phyloP scores from a whole-genome alignment of 495 filamentous ascomycete genomes.

The Penicillium turbatum region DNA sequence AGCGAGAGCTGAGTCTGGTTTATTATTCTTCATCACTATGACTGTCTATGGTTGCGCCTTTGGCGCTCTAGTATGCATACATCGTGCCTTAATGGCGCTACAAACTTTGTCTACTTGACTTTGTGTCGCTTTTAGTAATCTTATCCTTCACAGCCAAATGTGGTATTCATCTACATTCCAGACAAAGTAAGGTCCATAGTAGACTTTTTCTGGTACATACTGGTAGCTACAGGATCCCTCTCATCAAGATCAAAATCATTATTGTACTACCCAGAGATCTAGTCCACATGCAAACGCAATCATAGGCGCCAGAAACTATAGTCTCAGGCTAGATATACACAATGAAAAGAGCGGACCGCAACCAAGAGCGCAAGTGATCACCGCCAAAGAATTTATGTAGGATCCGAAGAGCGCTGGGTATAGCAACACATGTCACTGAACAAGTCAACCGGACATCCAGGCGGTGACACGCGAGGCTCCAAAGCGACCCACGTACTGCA shows the following conservation, averaged over 20 bases:
- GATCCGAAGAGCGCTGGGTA: background rate
- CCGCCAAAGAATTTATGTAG: background rate
- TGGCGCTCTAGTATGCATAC: background rate
- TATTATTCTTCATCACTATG: background rate
- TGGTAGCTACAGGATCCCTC: background rate
- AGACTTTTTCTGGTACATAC: too few relatives aligned
- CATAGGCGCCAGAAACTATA: background rate
- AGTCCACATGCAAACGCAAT: background rate
- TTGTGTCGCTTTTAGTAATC: too few relatives aligned
- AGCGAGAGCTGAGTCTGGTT: background rate
- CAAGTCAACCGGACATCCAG: conserved; percentile 78
- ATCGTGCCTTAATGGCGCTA: too few relatives aligned
- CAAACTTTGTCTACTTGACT: too few relatives aligned
- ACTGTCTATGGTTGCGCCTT: background rate
- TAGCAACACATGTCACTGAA: background rate
- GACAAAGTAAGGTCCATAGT: too few relatives aligned
- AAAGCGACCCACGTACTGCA: conserved; percentile 81
- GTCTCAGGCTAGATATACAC: background rate
- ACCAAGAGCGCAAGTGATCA: background rate
- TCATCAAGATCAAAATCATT: background rate
- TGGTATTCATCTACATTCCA: too few relatives aligned
- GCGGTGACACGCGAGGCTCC: conserved; percentile 77
- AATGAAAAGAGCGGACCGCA: background rate
- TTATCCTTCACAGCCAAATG: too few relatives aligned
- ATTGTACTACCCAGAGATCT: background rate